phyloP scores from a whole-genome alignment of 2,329 filamentous ascomycete species.

The Mariannaea elegans region DNA sequence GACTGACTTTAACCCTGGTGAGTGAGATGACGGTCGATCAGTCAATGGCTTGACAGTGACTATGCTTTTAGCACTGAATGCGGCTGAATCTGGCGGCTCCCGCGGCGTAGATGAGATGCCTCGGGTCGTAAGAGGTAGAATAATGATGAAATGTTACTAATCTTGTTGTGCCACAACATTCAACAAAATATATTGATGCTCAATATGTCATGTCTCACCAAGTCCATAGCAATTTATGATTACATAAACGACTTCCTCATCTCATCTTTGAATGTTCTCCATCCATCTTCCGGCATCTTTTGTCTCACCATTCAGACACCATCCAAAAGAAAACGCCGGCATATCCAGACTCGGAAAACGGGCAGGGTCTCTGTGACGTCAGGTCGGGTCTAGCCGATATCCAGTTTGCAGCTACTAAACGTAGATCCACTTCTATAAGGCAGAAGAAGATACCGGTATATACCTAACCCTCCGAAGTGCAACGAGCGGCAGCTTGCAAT shows the following conservation, averaged over 20 bases:
- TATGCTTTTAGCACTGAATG: background rate
- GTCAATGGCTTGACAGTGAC: background rate
- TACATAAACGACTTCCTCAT: background rate
- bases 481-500: background rate
- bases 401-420: constrained; percentile 10
- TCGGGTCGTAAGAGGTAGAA: background rate
- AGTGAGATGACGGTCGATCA: background rate
- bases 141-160: background rate
- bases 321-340: background rate
- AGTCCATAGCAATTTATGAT: background rate
- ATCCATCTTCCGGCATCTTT: background rate
- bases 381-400: constrained; percentile 14
- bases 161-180: background rate
- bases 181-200: background rate
- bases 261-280: background rate
- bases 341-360: background rate
- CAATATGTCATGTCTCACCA: background rate
- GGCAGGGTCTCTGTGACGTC: constrained; percentile 17
- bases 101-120: no score
- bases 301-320: background rate
- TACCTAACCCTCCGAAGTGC: background rate
- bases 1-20: background rate
- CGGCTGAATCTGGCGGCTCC: background rate
- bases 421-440: constrained; percentile 5
- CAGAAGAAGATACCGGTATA: background rate